Base-by-base conservation (phyloP, 2,329 filamentous ascomycete genomes). In the Dactylellina parvicollis region DNA sequence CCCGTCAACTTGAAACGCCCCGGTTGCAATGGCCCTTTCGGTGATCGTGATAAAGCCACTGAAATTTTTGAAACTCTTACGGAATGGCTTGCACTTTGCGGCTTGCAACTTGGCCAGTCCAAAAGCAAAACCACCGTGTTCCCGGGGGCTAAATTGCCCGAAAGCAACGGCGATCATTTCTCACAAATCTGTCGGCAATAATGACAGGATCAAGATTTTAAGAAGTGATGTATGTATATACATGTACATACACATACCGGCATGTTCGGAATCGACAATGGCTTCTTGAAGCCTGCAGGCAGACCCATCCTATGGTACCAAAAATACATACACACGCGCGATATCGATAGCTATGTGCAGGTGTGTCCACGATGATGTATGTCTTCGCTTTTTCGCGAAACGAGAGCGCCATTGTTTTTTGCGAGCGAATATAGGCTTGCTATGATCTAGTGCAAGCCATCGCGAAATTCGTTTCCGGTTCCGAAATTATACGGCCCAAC, bases 1-100 rank as follows among this genome's bases (percentile, higher is more conserved):
- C n/a, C 57, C 57, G 55, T 70, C 65, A 70, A 55, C 40, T 42
- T 62, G 56, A 70, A 70, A 70, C 65, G 46, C 44, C n/a, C 56
- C 38, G 40, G 49, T 22, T 50, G 36, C n/a, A 34, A 26, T 44
- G 24, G 46, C 26, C 36, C 9, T 20, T 54, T 54, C 40, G 44
- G 38, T 40, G 28, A 14, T 32, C 12, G 36, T 56, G 18, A 49
- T 55, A 20, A 65, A 65, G 60, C 60, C 60, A 65, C 60, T 30
- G 2, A 7, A 36, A 16, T 20, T 28, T 47, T 34, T 65, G 60
- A 65, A 65, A 65, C 60, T 56, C 38, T 44, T 34, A 36, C 59
- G 28, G 32, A 26, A 54, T 64, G 59, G 59, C 60, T 65, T 55
- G 60, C 49, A 56, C 60, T 30, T n/a, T 50, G 47, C 36, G 47